Conservation (phyloP, 345 rosid genomes). For the Lepidium aucheri region DNA sequence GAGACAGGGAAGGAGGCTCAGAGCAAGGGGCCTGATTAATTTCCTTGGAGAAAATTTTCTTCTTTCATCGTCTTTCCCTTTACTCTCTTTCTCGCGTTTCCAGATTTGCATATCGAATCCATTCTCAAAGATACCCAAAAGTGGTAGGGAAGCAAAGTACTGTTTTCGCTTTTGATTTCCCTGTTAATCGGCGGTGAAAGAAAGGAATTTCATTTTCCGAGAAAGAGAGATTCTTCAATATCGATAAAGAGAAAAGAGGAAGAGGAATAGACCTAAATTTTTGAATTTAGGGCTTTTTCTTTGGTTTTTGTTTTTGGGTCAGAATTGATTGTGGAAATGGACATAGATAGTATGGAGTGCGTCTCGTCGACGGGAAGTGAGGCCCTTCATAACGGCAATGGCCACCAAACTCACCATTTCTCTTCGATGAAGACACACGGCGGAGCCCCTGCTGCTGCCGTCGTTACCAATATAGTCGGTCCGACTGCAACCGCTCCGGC, state of each 20-base stretch:
- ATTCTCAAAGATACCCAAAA: conserved; percentile 17
- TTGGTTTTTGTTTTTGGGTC: background rate
- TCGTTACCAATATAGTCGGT: conserved; percentile 36
- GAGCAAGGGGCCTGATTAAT: conserved; percentile 23
- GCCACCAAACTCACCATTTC: conserved; percentile 32
- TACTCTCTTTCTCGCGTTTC: conserved; percentile 11
- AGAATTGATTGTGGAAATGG: conserved; percentile 36
- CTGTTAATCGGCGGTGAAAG: conserved; percentile 17
- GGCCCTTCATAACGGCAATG: conserved; percentile 42
- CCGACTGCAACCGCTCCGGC: conserved; percentile 65
- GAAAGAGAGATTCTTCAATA: conserved; percentile 1
- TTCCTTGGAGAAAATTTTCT: conserved; percentile 17
- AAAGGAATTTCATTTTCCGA: conserved; percentile 5
- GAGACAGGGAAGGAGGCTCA: background rate
- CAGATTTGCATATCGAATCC: conserved; percentile 17
- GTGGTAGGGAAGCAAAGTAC: conserved; percentile 25
- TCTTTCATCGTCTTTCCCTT: background rate
- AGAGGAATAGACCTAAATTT: background rate
- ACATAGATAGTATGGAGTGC: conserved; percentile 71
- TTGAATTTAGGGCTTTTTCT: conserved; percentile 10
- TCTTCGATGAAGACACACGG: conserved; percentile 50
- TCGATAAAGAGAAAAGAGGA: background rate
- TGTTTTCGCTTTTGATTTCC: background rate
- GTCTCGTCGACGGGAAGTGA: conserved; percentile 64
- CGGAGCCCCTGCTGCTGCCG: conserved; percentile 21